A percentile compares a stretch with the other conserved stretches of the same genome.
phyloP scores from a whole-genome alignment of 305 asterid species.

The Fraxinus latifolia region DNA sequence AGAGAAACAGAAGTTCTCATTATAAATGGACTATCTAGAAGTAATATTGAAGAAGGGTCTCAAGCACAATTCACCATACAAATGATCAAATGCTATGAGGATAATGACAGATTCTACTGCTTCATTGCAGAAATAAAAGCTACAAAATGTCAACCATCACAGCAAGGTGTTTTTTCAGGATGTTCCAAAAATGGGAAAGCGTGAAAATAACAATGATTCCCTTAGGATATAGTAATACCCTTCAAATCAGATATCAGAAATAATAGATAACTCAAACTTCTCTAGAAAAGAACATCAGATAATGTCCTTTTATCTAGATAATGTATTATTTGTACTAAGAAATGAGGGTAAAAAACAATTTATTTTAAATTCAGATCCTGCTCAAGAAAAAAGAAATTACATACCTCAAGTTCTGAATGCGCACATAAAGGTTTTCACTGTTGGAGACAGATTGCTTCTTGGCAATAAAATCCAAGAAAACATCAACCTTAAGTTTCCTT shows the following conservation, averaged over 20 bases:
- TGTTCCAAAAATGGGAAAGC: background rate
- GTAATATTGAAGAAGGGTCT: constrained; percentile 8
- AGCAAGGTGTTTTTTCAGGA: constrained; percentile 7
- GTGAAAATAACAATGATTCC: background rate
- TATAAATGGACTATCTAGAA: constrained; percentile 7
- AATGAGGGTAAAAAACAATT: constrained; percentile 5
- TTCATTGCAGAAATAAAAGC: constrained; percentile 1
- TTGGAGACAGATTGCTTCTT: constrained; percentile 51
- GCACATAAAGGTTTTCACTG: constrained; percentile 69
- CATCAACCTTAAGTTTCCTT: constrained; percentile 42
- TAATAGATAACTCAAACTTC: constrained; percentile 5
- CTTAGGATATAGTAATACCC: background rate
- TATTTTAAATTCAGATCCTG: background rate
- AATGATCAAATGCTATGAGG: constrained; percentile 12
- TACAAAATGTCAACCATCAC: constrained; percentile 5
- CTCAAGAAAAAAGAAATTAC: constrained; percentile 28
- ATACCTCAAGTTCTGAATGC: constrained; percentile 76
- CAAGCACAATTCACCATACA: constrained; percentile 1
- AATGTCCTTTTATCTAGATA: background rate
- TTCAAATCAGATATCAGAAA: background rate
- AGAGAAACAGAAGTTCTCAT: background rate
- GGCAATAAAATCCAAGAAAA: constrained; percentile 65
- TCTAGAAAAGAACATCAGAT: background rate
- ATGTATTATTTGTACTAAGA: background rate
- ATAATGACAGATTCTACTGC: constrained; percentile 7